These are phyloP conservation scores for Penicillium cosmopolitanum DNA, from an alignment of 495 filamentous ascomycete species.

Conservation along the genomic window DNA sequence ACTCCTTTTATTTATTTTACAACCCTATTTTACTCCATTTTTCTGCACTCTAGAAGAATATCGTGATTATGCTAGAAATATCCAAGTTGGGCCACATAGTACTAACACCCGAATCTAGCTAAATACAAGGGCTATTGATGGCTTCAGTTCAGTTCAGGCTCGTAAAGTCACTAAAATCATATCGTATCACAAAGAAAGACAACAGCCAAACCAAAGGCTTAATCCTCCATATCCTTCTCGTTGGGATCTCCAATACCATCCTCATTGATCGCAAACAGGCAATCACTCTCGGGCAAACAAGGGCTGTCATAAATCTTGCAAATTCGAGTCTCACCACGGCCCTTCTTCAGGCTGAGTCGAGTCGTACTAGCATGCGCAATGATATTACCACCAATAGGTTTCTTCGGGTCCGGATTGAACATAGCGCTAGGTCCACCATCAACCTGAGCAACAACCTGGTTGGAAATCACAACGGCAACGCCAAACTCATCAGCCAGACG, in stretches of 20 bases:
- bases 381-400: slow-evolving; percentile 98
- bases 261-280: slow-evolving; percentile 94
- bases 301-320: slow-evolving; percentile 99
- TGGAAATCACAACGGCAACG: slow-evolving; percentile 97
- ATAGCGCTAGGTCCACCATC: slow-evolving; percentile 94
- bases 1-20: too few relatives aligned
- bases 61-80: background rate
- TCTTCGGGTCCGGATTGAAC: slow-evolving; percentile 99
- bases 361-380: slow-evolving; percentile 97
- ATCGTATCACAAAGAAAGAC: slow-evolving; percentile 14
- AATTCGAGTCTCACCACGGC: slow-evolving; percentile 89
- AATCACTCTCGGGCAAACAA: slow-evolving; percentile 94
- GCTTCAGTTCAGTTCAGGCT: slow-evolving; percentile 22
- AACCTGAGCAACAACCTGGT: slow-evolving; percentile 97
- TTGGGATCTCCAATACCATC: slow-evolving; percentile 95
- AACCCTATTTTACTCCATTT: too few relatives aligned
- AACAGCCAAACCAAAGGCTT: slow-evolving; percentile 12
- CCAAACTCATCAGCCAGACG: slow-evolving; percentile 96
- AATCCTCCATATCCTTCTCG: slow-evolving; percentile 89
- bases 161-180: slow-evolving; percentile 40
- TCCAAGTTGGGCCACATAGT: background rate
- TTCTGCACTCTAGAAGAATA: too few relatives aligned
- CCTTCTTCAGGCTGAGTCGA: slow-evolving; percentile 88
- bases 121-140: slow-evolving; percentile 14
- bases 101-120: background rate